Conservation (phyloP, 1,284 basidiomycete species). For the Vanrija sp. region DNA sequence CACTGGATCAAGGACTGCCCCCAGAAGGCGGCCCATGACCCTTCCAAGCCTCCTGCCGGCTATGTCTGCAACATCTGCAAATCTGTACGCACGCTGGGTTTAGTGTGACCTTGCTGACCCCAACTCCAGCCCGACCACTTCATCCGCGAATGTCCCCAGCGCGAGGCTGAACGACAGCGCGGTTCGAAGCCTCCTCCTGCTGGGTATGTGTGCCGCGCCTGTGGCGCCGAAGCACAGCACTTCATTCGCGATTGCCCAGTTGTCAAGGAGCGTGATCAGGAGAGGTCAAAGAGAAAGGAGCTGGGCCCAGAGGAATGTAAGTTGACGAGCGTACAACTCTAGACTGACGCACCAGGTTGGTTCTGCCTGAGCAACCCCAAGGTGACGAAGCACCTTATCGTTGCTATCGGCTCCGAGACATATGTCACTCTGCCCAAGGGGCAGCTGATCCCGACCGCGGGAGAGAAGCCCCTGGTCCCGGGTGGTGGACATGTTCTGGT, state of each 20-base stretch:
- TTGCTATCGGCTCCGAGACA: conserved; percentile 83
- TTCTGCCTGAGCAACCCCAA: conserved; percentile 92
- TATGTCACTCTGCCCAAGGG: conserved; percentile 92
- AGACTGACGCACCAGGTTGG: conserved; percentile 60
- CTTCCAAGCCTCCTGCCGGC: conserved; percentile 31
- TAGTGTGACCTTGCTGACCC: conserved; percentile 39
- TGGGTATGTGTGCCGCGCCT: conserved; percentile 82
- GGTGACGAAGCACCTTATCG: conserved; percentile 85
- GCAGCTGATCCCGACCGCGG: conserved; percentile 72
- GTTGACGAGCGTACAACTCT: background rate
- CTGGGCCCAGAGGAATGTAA: conserved; percentile 60
- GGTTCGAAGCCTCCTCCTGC: conserved; percentile 58
- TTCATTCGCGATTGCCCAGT: conserved; percentile 79
- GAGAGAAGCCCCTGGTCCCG: conserved; percentile 60
- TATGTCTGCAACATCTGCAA: conserved; percentile 47
- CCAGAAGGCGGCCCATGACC: conserved; percentile 23
- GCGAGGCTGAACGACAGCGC: conserved; percentile 56
- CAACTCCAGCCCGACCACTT: conserved; percentile 65
- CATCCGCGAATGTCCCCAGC: conserved; percentile 78
- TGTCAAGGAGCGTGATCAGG: conserved; percentile 53
- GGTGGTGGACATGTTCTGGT: conserved; percentile 86
- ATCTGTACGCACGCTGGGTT: conserved; percentile 26
- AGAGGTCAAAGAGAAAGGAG: conserved; percentile 44
- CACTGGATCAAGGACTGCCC: conserved; percentile 49
- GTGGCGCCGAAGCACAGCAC: conserved; percentile 70